A percentile compares a stretch with the other conserved stretches of the same genome.
Conservation (phyloP, 495 filamentous ascomycete genomes). For the Penicillium coffeae region DNA sequence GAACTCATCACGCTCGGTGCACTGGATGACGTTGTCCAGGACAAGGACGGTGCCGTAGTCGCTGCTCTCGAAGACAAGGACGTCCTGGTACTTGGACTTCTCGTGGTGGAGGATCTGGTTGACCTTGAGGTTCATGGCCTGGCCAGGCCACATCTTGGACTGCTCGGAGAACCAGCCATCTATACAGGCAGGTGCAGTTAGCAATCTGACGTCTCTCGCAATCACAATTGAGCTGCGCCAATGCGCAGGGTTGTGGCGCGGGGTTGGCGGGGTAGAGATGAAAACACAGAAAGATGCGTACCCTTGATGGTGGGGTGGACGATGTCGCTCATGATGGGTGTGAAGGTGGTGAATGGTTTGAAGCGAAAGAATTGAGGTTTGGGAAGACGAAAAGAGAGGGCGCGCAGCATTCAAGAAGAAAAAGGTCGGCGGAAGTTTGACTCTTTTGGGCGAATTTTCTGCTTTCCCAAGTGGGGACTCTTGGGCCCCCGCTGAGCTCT, state of each 20-base stretch:
- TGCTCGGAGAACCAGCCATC: constrained; percentile 99
- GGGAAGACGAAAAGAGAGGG: constrained; percentile 17
- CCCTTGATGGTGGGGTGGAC: constrained; percentile 60
- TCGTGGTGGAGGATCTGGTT: constrained; percentile 97
- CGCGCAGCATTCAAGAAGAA: constrained; percentile 25
- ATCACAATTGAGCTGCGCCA: too few species aligned
- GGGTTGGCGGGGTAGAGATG: constrained; percentile 5
- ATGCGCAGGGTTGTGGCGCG: constrained; percentile 9
- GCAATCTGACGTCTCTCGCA: too few species aligned
- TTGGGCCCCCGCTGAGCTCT: background rate
- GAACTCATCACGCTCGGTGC: constrained; percentile 98
- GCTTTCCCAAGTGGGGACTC: constrained; percentile 17
- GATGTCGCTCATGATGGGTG: constrained; percentile 50
- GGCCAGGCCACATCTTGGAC: constrained; percentile 97
- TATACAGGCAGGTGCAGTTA: too few species aligned
- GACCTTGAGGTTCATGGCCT: constrained; percentile 98
- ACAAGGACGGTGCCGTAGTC: constrained; percentile 97
- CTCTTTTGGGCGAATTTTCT: constrained; percentile 25
- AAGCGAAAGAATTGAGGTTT: constrained; percentile 1
- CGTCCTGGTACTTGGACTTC: constrained; percentile 98
- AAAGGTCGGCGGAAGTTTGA: constrained; percentile 28
- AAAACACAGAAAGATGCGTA: constrained; percentile 25
- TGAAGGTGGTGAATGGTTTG: constrained; percentile 10
- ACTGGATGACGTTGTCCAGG: constrained; percentile 97
- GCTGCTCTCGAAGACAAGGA: constrained; percentile 95